These are phyloP conservation scores for Tulasnella sp. DNA, from an alignment of 768 basidiomycete genomes.

Conservation along the genomic window DNA sequence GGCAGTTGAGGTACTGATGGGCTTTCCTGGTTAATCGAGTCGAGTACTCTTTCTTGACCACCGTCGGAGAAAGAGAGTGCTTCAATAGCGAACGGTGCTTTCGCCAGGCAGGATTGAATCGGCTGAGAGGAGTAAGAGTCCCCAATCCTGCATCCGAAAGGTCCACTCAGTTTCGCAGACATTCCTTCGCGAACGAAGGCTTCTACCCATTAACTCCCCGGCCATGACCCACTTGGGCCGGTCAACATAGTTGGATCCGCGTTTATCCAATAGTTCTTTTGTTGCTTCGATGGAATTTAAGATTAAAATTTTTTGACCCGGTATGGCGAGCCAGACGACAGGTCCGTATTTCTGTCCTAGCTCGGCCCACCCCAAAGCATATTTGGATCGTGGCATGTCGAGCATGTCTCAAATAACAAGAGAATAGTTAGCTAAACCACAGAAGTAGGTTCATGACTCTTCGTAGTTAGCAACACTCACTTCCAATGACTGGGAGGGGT, in stretches of 20 bases:
- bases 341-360: constrained; percentile 18
- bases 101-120: neutral
- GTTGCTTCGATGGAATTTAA: constrained; percentile 23
- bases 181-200: neutral
- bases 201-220: neutral
- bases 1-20: neutral
- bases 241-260: constrained; percentile 27
- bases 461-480: neutral
- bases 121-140: neutral
- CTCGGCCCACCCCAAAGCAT: neutral
- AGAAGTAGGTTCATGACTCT: neutral
- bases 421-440: neutral
- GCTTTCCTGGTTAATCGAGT: neutral
- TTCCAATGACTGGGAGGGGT: neutral
- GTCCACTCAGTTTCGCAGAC: neutral
- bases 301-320: constrained; percentile 22
- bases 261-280: constrained; percentile 28
- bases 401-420: neutral
- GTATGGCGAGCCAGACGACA: constrained; percentile 18
- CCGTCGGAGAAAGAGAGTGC: neutral
- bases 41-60: neutral
- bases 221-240: constrained; percentile 15
- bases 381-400: constrained; percentile 31
- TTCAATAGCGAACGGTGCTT: neutral
- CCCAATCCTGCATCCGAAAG: neutral